phyloP scores from a whole-genome alignment of 2,329 filamentous ascomycete species.

The Aspergillus puulaauensis region DNA sequence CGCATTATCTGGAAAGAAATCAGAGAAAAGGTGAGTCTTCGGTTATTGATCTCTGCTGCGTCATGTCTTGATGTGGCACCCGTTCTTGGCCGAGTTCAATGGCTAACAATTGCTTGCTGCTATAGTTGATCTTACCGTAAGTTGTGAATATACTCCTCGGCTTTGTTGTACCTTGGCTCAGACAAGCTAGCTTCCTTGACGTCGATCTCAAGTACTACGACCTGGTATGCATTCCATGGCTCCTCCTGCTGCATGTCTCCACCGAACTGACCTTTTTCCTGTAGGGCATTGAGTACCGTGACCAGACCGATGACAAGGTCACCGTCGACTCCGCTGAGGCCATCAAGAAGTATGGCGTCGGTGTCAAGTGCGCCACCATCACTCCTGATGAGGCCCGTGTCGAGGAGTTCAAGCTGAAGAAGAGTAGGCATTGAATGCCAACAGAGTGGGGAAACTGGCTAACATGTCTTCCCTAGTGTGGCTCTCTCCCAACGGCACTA shows the following conservation, averaged over 20 bases:
- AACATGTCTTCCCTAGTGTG: slow-evolving; percentile 65
- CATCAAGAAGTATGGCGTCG: slow-evolving; percentile 98
- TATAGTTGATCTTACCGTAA: slow-evolving; percentile 77
- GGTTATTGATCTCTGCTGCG: slow-evolving; percentile 7
- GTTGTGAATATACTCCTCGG: slow-evolving; percentile 17
- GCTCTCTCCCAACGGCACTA: slow-evolving; percentile 94
- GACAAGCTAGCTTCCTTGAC: slow-evolving; percentile 68
- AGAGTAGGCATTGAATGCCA: slow-evolving; percentile 63
- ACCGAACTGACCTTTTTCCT: slow-evolving; percentile 14
- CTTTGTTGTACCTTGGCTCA: slow-evolving; percentile 19
- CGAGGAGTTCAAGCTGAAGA: slow-evolving; percentile 97
- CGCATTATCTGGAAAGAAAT: slow-evolving; percentile 98
- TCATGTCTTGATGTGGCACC: slow-evolving; percentile 10
- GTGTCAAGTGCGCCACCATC: slow-evolving; percentile 99
- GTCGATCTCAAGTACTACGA: slow-evolving; percentile 99
- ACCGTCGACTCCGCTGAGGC: slow-evolving; percentile 93
- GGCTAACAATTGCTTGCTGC: slow-evolving; percentile 8
- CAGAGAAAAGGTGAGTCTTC: slow-evolving; percentile 74
- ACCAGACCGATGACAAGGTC: slow-evolving; percentile 94
- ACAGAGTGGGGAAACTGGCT: slow-evolving; percentile 5
- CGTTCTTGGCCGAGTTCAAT: slow-evolving; percentile 12
- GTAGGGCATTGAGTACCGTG: slow-evolving; percentile 83
- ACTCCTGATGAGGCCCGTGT: slow-evolving; percentile 96
- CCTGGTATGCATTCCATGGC: slow-evolving; percentile 49
- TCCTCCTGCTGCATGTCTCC: background rate